Conservation (phyloP, 2,329 filamentous ascomycete genomes). For the Sporothrix mexicana region DNA sequence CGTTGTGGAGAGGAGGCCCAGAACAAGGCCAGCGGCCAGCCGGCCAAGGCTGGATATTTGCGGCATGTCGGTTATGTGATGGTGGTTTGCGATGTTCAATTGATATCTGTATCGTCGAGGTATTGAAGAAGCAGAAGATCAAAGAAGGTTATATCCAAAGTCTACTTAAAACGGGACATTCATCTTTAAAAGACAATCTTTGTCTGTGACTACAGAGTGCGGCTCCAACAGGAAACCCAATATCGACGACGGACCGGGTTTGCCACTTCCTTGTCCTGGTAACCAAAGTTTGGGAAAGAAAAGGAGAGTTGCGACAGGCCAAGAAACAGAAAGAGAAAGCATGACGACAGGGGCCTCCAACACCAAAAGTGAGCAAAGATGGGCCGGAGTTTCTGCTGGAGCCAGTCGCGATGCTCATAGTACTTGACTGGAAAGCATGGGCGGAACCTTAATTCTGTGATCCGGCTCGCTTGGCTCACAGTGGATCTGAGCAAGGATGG, state of each 20-base stretch:
- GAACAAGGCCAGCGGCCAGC: conserved; percentile 38
- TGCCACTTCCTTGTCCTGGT: conserved; percentile 25
- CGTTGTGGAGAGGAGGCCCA: conserved; percentile 39
- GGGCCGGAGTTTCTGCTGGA: background rate
- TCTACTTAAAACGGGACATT: background rate
- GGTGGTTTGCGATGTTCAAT: background rate
- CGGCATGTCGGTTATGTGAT: background rate
- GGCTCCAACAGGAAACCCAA: background rate
- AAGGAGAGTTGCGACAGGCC: conserved; percentile 1
- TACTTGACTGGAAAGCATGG: background rate
- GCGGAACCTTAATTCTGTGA: conserved; percentile 20
- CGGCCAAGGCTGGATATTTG: background rate
- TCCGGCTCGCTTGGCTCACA: conserved; percentile 10
- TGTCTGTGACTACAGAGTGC: background rate
- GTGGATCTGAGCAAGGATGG: background rate
- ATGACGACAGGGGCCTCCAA: conserved; percentile 27
- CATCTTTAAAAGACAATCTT: background rate
- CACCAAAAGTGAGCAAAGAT: background rate
- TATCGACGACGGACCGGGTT: background rate
- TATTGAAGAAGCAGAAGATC: background rate
- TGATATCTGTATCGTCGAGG: background rate
- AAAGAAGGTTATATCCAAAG: background rate
- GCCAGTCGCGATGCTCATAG: conserved; percentile 24
- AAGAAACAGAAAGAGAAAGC: conserved; percentile 12
- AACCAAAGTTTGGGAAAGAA: conserved; percentile 3